Conservation (phyloP, 495 filamentous ascomycete species). For the Mytilinidion resinicola region DNA sequence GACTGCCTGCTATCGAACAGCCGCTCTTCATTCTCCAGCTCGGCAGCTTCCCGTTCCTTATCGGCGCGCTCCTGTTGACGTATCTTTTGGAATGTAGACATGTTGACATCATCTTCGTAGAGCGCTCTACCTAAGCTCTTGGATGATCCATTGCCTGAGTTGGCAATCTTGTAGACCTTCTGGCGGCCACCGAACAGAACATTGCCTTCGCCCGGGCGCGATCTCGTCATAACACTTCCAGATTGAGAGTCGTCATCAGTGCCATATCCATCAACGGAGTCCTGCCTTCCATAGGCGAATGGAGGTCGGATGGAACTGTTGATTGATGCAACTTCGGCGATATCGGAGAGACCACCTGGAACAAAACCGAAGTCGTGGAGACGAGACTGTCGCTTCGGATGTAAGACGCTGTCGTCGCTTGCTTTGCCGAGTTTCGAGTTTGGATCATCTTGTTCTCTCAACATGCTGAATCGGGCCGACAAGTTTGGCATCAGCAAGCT, state of each 20-base stretch:
- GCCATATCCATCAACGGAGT: constrained; percentile 53
- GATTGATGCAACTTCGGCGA: constrained; percentile 81
- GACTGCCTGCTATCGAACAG: constrained; percentile 17
- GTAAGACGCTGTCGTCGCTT: constrained; percentile 86
- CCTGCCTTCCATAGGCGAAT: constrained; percentile 45
- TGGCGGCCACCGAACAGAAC: constrained; percentile 92
- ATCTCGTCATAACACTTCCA: constrained; percentile 74
- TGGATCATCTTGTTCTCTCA: constrained; percentile 88
- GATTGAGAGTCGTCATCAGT: constrained; percentile 63
- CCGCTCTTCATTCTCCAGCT: constrained; percentile 26
- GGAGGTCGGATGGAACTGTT: constrained; percentile 57
- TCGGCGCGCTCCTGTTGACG: constrained; percentile 48
- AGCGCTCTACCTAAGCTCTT: constrained; percentile 53
- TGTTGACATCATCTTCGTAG: constrained; percentile 78
- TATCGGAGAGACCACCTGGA: constrained; percentile 63
- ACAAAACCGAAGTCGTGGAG: constrained; percentile 48
- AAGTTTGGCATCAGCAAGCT: constrained; percentile 93
- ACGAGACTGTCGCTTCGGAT: constrained; percentile 70
- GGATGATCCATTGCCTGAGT: constrained; percentile 33
- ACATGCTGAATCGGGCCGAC: constrained; percentile 92
- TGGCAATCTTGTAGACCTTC: constrained; percentile 87
- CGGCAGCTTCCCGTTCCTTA: constrained; percentile 39
- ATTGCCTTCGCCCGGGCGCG: constrained; percentile 85
- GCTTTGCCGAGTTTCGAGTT: constrained; percentile 82
- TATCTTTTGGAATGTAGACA: constrained; percentile 73